A percentile compares a stretch with the other conserved stretches of the same genome.
phyloP scores from a whole-genome alignment of 352 stramenopile species.

The Globisporangium cystogenes region DNA sequence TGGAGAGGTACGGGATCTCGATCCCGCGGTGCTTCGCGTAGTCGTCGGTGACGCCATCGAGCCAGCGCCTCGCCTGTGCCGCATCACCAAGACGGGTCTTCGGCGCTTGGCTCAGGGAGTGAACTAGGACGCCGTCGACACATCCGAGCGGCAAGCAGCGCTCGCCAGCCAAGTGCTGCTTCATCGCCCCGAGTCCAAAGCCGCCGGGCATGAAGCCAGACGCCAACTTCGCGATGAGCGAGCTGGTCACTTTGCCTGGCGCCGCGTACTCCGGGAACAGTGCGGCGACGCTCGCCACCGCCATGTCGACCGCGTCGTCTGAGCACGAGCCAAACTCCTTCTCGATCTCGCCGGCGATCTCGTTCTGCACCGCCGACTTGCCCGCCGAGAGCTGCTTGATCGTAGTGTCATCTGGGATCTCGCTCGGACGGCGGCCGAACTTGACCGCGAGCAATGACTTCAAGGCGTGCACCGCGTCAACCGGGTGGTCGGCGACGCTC shows the following conservation, averaged over 20 bases:
- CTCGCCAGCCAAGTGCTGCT: constrained; percentile 64
- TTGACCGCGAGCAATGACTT: constrained; percentile 73
- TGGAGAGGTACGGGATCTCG: constrained; percentile 45
- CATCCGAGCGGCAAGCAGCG: constrained; percentile 64
- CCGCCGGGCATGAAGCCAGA: constrained; percentile 78
- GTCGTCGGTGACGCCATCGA: constrained; percentile 72
- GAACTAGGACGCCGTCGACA: constrained; percentile 76
- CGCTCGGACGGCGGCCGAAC: constrained; percentile 61
- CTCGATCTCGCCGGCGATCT: constrained; percentile 82
- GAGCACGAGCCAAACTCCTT: constrained; percentile 79
- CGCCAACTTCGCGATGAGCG: constrained; percentile 76
- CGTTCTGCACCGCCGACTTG: constrained; percentile 87
- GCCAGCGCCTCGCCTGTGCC: constrained; percentile 65
- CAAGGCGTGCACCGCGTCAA: constrained; percentile 74
- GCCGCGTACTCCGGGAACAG: constrained; percentile 69
- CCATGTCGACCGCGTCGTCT: constrained; percentile 75
- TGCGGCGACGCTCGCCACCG: constrained; percentile 58
- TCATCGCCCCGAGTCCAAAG: constrained; percentile 71
- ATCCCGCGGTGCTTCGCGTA: constrained; percentile 61
- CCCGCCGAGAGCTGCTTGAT: constrained; percentile 79
- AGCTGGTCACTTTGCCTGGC: constrained; percentile 67
- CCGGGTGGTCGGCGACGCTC: constrained; percentile 52
- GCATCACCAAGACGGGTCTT: constrained; percentile 67
- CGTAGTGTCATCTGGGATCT: constrained; percentile 53
- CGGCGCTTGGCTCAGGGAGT: constrained; percentile 60